Percentiles rank a stretch among this genome's conserved stretches.
phyloP scores from a whole-genome alignment of 768 basidiomycete species.

The Termitomyces sp. region DNA sequence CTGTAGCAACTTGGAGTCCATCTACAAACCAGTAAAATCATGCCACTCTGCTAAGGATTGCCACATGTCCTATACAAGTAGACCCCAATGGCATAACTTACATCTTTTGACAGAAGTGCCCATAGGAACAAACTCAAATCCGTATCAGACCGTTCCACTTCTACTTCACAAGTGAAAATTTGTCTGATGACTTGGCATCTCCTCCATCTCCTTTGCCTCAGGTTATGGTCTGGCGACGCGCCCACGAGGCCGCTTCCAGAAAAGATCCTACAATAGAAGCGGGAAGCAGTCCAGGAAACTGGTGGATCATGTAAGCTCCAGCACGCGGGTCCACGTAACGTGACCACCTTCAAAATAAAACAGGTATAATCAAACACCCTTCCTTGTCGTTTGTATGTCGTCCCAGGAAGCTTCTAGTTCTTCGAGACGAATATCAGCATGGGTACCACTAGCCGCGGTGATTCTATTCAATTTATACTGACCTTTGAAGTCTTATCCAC shows the following conservation, averaged over 20 bases:
- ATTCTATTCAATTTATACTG: not conserved
- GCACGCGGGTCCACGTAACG: not conserved
- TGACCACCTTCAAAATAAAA: slow-evolving; percentile 4
- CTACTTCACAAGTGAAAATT: too few relatives aligned
- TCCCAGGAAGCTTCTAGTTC: not conserved
- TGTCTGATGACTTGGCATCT: too few relatives aligned
- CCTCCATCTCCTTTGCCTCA: too few relatives aligned
- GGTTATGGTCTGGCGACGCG: too few relatives aligned
- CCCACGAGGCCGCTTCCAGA: too few relatives aligned
- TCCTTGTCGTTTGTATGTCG: slow-evolving; percentile 1
- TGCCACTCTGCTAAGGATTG: not conserved
- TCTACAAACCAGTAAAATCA: not conserved
- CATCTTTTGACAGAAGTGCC: not conserved
- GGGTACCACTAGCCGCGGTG: slow-evolving; percentile 16
- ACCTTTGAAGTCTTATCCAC: not conserved
- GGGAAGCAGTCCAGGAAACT: too few relatives aligned
- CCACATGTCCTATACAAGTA: not conserved
- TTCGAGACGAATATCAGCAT: slow-evolving; percentile 11
- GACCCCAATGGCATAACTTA: not conserved
- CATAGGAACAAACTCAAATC: not conserved
- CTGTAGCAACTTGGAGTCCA: not conserved
- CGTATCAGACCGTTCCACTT: not conserved
- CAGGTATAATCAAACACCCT: not conserved
- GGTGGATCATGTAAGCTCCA: too few relatives aligned
- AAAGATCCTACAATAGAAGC: not conserved